Percentiles rank a stretch among this genome's conserved stretches.
phyloP scores from a whole-genome alignment of 352 stramenopile genomes.

The Phytophthora macrochlamydospora region DNA sequence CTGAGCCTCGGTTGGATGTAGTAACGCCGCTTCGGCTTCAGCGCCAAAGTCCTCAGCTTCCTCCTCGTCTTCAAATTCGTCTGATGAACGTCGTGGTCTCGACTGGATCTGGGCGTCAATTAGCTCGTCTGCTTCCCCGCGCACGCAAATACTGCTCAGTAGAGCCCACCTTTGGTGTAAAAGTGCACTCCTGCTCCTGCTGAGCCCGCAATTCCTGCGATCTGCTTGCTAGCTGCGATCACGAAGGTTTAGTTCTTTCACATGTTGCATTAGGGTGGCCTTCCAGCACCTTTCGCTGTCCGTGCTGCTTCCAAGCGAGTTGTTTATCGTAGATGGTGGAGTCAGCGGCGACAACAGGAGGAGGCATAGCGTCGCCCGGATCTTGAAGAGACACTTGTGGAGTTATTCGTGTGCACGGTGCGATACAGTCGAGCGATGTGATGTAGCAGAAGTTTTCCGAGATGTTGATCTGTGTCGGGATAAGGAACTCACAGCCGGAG shows the following conservation, averaged over 20 bases:
- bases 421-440: conserved; percentile 5
- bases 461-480: conserved; percentile 2
- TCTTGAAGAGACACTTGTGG: not conserved
- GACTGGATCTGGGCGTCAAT: conserved; percentile 15
- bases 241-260: not conserved
- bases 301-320: conserved; percentile 59
- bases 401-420: not conserved
- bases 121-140: no score
- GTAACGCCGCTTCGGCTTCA: conserved; percentile 18
- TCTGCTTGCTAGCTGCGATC: conserved; percentile 41
- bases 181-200: conserved; percentile 62
- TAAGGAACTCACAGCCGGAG: conserved; percentile 9
- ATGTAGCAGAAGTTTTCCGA: not conserved
- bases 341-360: conserved; percentile 14
- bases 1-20: conserved; percentile 63
- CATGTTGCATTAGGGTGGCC: not conserved
- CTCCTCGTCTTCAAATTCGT: conserved; percentile 19
- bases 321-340: conserved; percentile 65
- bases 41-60: not conserved
- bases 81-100: conserved; percentile 5
- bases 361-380: not conserved
- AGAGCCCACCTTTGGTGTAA: conserved; percentile 50
- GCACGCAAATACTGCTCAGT: no score
- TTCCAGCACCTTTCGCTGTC: conserved; percentile 48
- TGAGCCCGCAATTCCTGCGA: conserved; percentile 46